Evolutionary conservation across 2,329 filamentous ascomycete species (phyloP).

Genomic region (Leptographium lundbergii): DNA sequence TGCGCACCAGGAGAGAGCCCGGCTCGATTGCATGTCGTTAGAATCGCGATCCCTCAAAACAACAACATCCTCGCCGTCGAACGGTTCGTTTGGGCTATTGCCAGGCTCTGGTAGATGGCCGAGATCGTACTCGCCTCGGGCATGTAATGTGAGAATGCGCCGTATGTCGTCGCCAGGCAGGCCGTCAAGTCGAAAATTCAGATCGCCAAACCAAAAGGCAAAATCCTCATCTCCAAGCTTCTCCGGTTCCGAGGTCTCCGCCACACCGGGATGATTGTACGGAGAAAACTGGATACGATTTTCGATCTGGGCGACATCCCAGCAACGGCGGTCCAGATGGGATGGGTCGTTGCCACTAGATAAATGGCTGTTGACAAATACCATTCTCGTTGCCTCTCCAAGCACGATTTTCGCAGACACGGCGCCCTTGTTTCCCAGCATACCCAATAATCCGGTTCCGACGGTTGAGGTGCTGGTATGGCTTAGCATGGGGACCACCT

Average conservation of each 20-base stretch:
- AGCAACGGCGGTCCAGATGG: conserved; percentile 72
- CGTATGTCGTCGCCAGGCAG: conserved; percentile 86
- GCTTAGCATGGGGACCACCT: conserved; percentile 60
- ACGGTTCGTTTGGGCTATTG: conserved; percentile 17
- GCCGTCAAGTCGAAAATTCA: conserved; percentile 86
- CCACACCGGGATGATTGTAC: conserved; percentile 47
- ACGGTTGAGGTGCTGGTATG: conserved; percentile 73
- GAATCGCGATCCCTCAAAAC: conserved; percentile 29
- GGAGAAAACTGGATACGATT: conserved; percentile 67
- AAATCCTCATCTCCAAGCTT: conserved; percentile 84
- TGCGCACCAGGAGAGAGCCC: neutral
- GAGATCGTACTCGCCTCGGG: conserved; percentile 61
- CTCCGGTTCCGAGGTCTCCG: conserved; percentile 47
- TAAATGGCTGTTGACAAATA: conserved; percentile 86
- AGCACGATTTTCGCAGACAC: conserved; percentile 71
- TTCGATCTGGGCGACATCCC: conserved; percentile 74
- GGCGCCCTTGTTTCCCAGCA: conserved; percentile 93
- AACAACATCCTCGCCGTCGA: conserved; percentile 38
- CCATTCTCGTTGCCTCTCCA: conserved; percentile 77
- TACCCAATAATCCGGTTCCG: conserved; percentile 81
- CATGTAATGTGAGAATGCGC: conserved; percentile 69
- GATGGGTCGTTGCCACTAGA: conserved; percentile 72
- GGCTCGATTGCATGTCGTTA: conserved; percentile 25
- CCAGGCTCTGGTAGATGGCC: conserved; percentile 21
- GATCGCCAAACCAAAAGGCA: conserved; percentile 89